Evolutionary conservation across 1,139 yeast species (phyloP), one percentile per base, ranked within the genome.

Genomic region (Yamadazyma sp.): DNA sequence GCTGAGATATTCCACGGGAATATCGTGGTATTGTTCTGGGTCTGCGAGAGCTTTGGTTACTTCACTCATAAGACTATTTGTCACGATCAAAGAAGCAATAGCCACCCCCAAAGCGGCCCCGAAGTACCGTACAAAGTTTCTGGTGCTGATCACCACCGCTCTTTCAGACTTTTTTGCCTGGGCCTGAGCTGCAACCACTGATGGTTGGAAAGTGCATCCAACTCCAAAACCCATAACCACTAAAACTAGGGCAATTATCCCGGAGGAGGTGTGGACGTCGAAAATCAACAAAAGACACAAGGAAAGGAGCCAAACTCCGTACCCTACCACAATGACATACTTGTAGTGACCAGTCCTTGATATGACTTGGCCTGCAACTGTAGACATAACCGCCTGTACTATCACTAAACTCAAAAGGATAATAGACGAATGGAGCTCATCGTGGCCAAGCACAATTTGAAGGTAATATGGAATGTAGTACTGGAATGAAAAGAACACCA

Each of bases 151-250:
- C 8, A 77, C 77, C 10, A 77, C 79, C 0, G 83, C 81, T 34
- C 83, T 56, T 45, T 78, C 82, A 1, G 73, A 62, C 37, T 67
- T 68, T 29, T 54, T 61, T 7, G 79, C 67, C 40, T 76, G 77
- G 1, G 83, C 80, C 53, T 75, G 79, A 1, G 70, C 71, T 1
- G 82, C 82, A 7, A 77, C 72, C 64, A 78, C 64, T 0, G 80
- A 70, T 6, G 65, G 66, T 37, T 61, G 64, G 49, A 61, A 61
- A 3, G 59, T 53, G 31, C 46, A 54, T 1, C 64, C 66, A 12
- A 58, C 56, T 1, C 83, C 83, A 4, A 61, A 42, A 4, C 83
- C 83, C 59, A 69, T 65, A 6, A 73, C 34, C 9, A 73, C 43
- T 40, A 75, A 48, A 1, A 68, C 59, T 14, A 67, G 59, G 3